Percentiles rank a stretch among this genome's conserved stretches.
Evolutionary conservation across 208 protist species (phyloP).

Genomic region (Acanthamoeba healyi): DNA sequence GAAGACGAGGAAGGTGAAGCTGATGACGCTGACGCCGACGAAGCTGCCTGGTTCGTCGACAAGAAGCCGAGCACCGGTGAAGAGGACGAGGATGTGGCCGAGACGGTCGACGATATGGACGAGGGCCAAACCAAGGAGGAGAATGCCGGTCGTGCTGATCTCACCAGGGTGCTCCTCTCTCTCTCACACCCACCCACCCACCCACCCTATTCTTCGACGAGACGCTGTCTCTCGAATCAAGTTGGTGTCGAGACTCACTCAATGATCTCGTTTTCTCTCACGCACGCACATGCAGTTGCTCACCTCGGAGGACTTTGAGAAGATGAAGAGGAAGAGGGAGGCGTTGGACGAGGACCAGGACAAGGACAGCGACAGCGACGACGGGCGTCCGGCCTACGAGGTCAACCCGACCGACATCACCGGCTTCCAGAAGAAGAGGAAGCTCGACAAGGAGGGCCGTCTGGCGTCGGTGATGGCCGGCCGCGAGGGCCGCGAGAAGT

Average conservation of each 20-base stretch:
- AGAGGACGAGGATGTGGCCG: background rate
- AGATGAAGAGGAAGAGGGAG: constrained; percentile 55
- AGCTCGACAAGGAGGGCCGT: constrained; percentile 34
- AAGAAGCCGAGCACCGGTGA: background rate
- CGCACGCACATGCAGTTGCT: too few relatives aligned
- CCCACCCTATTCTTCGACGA: background rate
- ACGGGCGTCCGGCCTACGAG: background rate
- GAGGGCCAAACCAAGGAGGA: background rate
- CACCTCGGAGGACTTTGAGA: constrained; percentile 40
- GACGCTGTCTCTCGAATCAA: too few relatives aligned
- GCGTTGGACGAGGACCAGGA: background rate
- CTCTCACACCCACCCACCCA: too few relatives aligned
- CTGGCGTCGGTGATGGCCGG: constrained; percentile 47
- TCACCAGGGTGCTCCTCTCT: background rate
- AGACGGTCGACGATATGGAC: background rate
- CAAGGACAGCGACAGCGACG: background rate
- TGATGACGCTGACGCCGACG: constrained; percentile 27
- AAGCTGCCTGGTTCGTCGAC: background rate
- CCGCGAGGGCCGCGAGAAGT: constrained; percentile 76
- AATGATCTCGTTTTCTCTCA: background rate
- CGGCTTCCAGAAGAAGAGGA: constrained; percentile 44
- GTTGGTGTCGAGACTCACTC: background rate
- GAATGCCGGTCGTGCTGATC: background rate
- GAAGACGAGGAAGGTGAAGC: constrained; percentile 53
- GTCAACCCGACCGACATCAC: constrained; percentile 16